Evolutionary conservation across 2,329 filamentous ascomycete genomes (phyloP).

Genomic region (Sclerotinia glacialis): DNA sequence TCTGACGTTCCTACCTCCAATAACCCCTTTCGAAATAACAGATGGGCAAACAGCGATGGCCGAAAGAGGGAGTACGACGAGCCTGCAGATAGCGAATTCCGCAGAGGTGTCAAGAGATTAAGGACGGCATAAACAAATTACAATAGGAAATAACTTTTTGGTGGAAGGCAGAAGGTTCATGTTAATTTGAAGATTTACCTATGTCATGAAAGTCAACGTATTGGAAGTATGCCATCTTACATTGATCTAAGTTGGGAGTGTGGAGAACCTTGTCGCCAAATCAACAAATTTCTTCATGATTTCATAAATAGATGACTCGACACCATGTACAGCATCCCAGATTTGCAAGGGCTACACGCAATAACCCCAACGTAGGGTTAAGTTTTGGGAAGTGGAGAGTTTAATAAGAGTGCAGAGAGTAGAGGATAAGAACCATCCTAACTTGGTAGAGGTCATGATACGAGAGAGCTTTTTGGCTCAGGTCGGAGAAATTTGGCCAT

Average conservation of each 20-base stretch:
- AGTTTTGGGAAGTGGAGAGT: not conserved
- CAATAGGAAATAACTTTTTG: not conserved
- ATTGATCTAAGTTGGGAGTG: not conserved
- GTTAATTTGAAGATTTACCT: not conserved
- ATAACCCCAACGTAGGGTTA: not conserved
- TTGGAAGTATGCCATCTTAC: not conserved
- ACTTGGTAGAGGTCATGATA: not conserved
- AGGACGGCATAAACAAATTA: not conserved
- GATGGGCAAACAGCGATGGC: not conserved
- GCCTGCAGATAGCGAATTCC: not conserved
- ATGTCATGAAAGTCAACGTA: not conserved
- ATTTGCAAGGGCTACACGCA: not conserved
- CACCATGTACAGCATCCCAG: not conserved
- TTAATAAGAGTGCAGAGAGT: not conserved
- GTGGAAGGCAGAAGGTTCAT: not conserved
- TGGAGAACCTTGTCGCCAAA: not conserved
- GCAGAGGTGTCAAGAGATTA: not conserved
- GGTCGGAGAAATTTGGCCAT: not conserved
- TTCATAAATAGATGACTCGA: not conserved
- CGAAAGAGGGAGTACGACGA: not conserved
- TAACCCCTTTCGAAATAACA: not conserved
- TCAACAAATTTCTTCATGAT: not conserved
- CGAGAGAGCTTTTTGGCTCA: not conserved
- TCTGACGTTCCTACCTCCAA: not conserved
- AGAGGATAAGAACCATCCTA: not conserved